Conservation (phyloP, 2,329 filamentous ascomycete species). For the Bipolaris bicolor region DNA sequence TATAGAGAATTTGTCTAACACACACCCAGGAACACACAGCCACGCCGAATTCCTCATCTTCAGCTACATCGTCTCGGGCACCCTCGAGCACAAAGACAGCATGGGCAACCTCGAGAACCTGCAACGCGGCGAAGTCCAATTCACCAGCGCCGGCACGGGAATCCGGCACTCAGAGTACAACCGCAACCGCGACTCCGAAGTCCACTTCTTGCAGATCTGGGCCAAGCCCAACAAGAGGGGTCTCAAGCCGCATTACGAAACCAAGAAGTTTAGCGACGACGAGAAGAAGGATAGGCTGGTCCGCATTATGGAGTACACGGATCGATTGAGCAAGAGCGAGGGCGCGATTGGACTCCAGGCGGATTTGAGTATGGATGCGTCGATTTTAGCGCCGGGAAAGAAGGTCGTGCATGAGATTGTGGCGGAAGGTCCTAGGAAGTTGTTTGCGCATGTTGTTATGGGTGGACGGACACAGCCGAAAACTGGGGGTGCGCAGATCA, state of each 20-base stretch:
- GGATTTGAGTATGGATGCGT: conserved; percentile 82
- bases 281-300: conserved; percentile 74
- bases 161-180: conserved; percentile 85
- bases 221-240: conserved; percentile 77
- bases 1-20: background rate
- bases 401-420: conserved; percentile 77
- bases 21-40: conserved; percentile 67
- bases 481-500: conserved; percentile 73
- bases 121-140: conserved; percentile 82
- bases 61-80: conserved; percentile 82
- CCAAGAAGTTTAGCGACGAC: conserved; percentile 72
- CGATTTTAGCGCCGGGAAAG: conserved; percentile 69
- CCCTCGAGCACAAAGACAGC: conserved; percentile 85
- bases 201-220: conserved; percentile 92
- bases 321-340: conserved; percentile 68
- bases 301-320: conserved; percentile 76
- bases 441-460: conserved; percentile 84
- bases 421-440: conserved; percentile 67
- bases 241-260: conserved; percentile 77
- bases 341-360: conserved; percentile 79
- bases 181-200: conserved; percentile 71
- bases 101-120: conserved; percentile 76
- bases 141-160: conserved; percentile 82
- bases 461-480: conserved; percentile 61
- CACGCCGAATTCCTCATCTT: conserved; percentile 92